These are phyloP conservation scores for Penicillium angulare DNA, from an alignment of 495 filamentous ascomycete genomes.

Conservation along the genomic window DNA sequence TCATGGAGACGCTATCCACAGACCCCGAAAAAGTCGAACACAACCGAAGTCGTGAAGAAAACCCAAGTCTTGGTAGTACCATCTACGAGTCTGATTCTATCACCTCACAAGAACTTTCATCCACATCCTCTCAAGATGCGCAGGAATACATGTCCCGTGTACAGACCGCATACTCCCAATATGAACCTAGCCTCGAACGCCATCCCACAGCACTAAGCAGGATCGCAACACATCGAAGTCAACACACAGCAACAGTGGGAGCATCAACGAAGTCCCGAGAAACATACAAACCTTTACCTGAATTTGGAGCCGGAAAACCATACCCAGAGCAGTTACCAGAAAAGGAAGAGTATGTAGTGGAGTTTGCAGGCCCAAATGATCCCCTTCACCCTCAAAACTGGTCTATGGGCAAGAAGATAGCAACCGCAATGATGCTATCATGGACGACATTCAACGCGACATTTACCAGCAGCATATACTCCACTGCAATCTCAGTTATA, in stretches of 20 bases:
- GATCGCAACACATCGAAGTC: slow-evolving; percentile 70
- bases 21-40: slow-evolving; percentile 38
- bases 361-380: slow-evolving; percentile 38
- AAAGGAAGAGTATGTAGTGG: slow-evolving; percentile 82
- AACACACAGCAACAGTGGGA: slow-evolving; percentile 76
- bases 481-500: slow-evolving; percentile 48
- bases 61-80: not conserved
- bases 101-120: slow-evolving; percentile 8
- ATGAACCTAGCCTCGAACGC: slow-evolving; percentile 59
- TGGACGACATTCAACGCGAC: slow-evolving; percentile 74
- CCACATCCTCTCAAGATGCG: slow-evolving; percentile 22
- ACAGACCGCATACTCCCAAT: slow-evolving; percentile 51
- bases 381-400: slow-evolving; percentile 80
- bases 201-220: slow-evolving; percentile 73
- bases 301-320: slow-evolving; percentile 71
- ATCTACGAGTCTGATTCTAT: slow-evolving; percentile 4
- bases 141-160: slow-evolving; percentile 51
- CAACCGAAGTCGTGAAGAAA: slow-evolving; percentile 1
- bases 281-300: slow-evolving; percentile 55
- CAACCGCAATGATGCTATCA: slow-evolving; percentile 69
- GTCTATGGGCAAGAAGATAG: slow-evolving; percentile 71
- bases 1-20: slow-evolving; percentile 37
- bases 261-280: slow-evolving; percentile 48
- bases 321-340: slow-evolving; percentile 72
- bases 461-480: slow-evolving; percentile 61